Percentiles rank a stretch among this genome's conserved stretches.
These are phyloP conservation scores for Botryotinia globosa DNA, from an alignment of 2,329 filamentous ascomycete species.

Conservation along the genomic window DNA sequence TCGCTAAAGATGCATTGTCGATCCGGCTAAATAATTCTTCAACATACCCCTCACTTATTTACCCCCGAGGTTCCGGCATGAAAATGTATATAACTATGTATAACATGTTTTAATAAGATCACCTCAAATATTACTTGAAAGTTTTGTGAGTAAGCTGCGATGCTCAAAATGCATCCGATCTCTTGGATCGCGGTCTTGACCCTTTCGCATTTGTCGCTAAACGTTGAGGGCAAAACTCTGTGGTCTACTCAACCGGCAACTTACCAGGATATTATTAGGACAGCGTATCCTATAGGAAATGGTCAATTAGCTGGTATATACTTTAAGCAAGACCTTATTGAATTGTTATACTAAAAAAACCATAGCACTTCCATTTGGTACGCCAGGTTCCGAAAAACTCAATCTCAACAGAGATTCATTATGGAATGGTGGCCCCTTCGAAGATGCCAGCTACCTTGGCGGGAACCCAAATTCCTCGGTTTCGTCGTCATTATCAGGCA, in stretches of 20 bases:
- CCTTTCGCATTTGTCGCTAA: not conserved
- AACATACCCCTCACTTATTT: constrained; percentile 8
- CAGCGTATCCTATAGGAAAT: constrained; percentile 49
- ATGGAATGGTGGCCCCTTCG: constrained; percentile 39
- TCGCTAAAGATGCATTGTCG: not conserved
- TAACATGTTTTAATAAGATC: not conserved
- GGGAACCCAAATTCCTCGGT: constrained; percentile 45
- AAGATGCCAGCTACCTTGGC: constrained; percentile 41
- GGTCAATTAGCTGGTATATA: constrained; percentile 44
- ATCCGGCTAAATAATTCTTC: constrained; percentile 2
- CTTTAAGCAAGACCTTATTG: too few relatives aligned
- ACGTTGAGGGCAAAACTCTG: not conserved
- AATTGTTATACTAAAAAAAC: not conserved
- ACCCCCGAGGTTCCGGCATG: not conserved
- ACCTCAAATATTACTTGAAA: not conserved
- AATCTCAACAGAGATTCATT: constrained; percentile 49
- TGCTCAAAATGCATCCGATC: not conserved
- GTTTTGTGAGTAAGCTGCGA: not conserved
- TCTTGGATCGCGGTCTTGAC: not conserved
- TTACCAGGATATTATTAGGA: constrained; percentile 36
- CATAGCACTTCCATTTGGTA: constrained; percentile 44
- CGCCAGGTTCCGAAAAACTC: constrained; percentile 42
- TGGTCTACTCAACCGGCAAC: constrained; percentile 27
- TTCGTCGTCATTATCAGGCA: constrained; percentile 41
- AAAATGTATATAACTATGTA: not conserved